Evolutionary conservation across 2,329 filamentous ascomycete genomes (phyloP), one percentile per base, ranked within the genome.

Genomic region (Sclerotinia sclerotiorum): DNA sequence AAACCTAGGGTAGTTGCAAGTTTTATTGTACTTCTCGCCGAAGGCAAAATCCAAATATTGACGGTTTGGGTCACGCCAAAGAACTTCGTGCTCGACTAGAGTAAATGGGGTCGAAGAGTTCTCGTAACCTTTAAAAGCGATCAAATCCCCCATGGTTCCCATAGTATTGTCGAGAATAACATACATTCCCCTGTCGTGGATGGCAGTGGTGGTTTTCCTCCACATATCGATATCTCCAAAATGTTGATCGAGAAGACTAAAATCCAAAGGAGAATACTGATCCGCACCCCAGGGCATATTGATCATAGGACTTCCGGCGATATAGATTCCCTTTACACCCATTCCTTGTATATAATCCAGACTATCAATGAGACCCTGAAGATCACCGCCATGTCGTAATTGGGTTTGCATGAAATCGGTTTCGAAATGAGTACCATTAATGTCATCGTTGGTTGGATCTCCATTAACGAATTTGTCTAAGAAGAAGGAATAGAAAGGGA

Each of bases 401-500:
- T 89, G 86, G 67, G 85, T 89, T 69, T 83, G 85, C 72, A 81
- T 82, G 68, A 83, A 77, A 74, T 89, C 87, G 75, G 87, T 85
- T 73, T 89, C 87, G 76, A 84, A 89, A 3, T 81, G 71, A 0
- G 87, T 88, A 13, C 81, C 83, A 75, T 89, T 89, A 55, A 83
- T 82, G 73, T 89, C 84, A 75, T 90, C 87, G 74, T 90, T 90
- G 2, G 80, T 81, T 10, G 87, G 87, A 29, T 70, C 69, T 27
- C 87, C 87, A 73, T 90, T 89, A 54, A 88, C 86, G 73, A 85
- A 90, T 69, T 86, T 81, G 75, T 90, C 87, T 15, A 88, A 77
- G 74, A 88, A 88, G 57, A 90, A 79, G 11, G 86, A 88, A 75
- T 90, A 90, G 74, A 89, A 85, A 0, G 88, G 88, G 70, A 90